Percentiles rank a stretch among this genome's conserved stretches.
phyloP scores from a whole-genome alignment of 768 basidiomycete genomes.

The Suillus bovinus region DNA sequence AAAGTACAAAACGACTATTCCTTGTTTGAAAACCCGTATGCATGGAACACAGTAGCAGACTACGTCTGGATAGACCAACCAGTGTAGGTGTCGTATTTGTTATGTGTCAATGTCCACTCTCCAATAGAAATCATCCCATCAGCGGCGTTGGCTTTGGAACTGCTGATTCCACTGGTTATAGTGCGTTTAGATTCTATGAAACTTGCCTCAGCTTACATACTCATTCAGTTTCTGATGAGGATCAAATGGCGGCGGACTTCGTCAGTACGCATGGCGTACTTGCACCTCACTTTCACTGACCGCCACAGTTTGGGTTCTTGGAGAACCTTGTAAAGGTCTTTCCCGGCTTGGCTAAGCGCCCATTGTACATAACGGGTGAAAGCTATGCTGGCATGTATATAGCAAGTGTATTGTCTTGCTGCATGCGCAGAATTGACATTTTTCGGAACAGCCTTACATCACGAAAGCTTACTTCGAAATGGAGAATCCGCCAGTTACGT shows the following conservation, averaged over 20 bases:
- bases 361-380: constrained; percentile 70
- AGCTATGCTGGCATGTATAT: constrained; percentile 78
- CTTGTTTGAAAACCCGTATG: constrained; percentile 49
- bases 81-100: constrained; percentile 41
- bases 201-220: neutral
- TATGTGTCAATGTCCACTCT: neutral
- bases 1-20: constrained; percentile 53
- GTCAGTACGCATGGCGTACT: constrained; percentile 29
- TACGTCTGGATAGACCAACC: constrained; percentile 78
- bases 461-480: constrained; percentile 68
- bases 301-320: constrained; percentile 65
- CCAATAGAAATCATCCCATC: constrained; percentile 10
- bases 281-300: constrained; percentile 7
- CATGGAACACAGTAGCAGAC: constrained; percentile 63
- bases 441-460: constrained; percentile 64
- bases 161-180: constrained; percentile 58
- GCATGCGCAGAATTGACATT: neutral
- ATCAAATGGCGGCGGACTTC: constrained; percentile 59
- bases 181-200: constrained; percentile 35
- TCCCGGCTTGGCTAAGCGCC: constrained; percentile 64
- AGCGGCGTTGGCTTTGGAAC: constrained; percentile 68
- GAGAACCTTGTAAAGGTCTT: constrained; percentile 73
- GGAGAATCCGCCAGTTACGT: constrained; percentile 62
- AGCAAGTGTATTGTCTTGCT: constrained; percentile 33
- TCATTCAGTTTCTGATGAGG: constrained; percentile 53